These are phyloP conservation scores for Metschnikowia santaceciliae DNA, from an alignment of 805 yeast species.

Conservation along the genomic window DNA sequence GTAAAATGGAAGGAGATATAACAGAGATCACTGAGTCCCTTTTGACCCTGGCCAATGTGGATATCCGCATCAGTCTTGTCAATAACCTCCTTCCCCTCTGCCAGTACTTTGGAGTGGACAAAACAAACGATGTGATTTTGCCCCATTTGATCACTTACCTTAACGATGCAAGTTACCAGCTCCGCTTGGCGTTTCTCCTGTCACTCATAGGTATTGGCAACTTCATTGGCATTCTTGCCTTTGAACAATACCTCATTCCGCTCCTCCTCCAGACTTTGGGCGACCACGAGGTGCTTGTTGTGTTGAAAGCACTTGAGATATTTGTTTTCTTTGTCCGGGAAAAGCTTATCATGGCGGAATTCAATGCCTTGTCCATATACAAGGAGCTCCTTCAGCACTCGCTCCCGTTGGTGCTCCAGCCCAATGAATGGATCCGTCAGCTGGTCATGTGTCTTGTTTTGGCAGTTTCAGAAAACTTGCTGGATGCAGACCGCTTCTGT, in stretches of 20 bases:
- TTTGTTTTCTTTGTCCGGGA: slow-evolving; percentile 31
- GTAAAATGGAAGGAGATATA: slow-evolving; percentile 35
- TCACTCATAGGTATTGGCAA: slow-evolving; percentile 72
- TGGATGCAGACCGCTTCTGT: slow-evolving; percentile 79
- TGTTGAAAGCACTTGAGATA: slow-evolving; percentile 57
- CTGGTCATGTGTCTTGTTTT: slow-evolving; percentile 58
- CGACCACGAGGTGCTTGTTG: slow-evolving; percentile 82
- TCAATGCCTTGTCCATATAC: slow-evolving; percentile 37
- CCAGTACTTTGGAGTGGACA: slow-evolving; percentile 78
- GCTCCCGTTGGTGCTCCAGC: slow-evolving; percentile 68
- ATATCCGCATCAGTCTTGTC: slow-evolving; percentile 68
- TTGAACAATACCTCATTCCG: slow-evolving; percentile 88
- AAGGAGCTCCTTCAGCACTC: slow-evolving; percentile 31
- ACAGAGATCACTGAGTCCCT: slow-evolving; percentile 62
- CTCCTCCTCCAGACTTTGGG: slow-evolving; percentile 75
- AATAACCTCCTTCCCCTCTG: slow-evolving; percentile 74
- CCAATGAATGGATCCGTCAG: slow-evolving; percentile 81
- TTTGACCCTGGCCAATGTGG: slow-evolving; percentile 63
- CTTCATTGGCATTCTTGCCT: slow-evolving; percentile 72
- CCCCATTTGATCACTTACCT: slow-evolving; percentile 90
- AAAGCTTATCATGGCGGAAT: slow-evolving; percentile 29
- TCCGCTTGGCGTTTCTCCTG: slow-evolving; percentile 68
- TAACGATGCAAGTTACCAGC: slow-evolving; percentile 67
- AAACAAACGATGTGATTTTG: slow-evolving; percentile 80
- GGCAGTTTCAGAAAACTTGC: slow-evolving; percentile 56